Evolutionary conservation across 2,329 filamentous ascomycete genomes (phyloP), one percentile per base, ranked within the genome.

Genomic region (Hymenoscyphus infarciens): DNA sequence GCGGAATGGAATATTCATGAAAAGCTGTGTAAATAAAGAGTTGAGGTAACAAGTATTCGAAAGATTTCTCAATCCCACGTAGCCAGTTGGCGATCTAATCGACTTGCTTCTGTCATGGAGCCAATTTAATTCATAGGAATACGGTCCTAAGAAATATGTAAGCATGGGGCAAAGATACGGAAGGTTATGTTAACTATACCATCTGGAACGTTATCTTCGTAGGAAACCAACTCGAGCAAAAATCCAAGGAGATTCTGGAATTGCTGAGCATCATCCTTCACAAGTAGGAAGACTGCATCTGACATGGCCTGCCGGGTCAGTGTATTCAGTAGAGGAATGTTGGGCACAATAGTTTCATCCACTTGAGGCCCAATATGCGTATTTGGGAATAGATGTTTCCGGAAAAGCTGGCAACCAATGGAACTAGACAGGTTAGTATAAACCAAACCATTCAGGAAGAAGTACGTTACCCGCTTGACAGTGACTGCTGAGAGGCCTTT

Each of bases 1-100:
- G 19, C 95, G 88, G 71, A 99, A 98, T 6, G 86, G 83, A 16
- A 90, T 78, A 73, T 99, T 98, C 92, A 97, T 98, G 79, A 94
- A 99, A 0, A 99, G 84, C 73, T 99, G 95, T 0, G 92, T 94
- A 64, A 98, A 83, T 0, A 99, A 80, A 0, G 95, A 98, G 74
- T 99, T 99, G 73, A 98, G 83, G 74, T 99, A 99, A 76, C 95
- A 99, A 0, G 96, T 98, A 73, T 97, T 97, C 10, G 92, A 95
- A 16, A 97, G 82, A 71, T 99, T 99, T 62, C 84, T 84, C n/a
- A 99, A 77, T 1, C 95, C 95, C n/a, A 90, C 86, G 73, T 96
- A 96, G 22, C 92, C 92, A 66, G 90, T 90, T 1, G 84, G 77
- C 1, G 91, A 87, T 65, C 92, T 86, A n/a, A 96, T 83, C 16